Conservation (phyloP, 2,329 filamentous ascomycete genomes). For the Diaporthe velutina region DNA sequence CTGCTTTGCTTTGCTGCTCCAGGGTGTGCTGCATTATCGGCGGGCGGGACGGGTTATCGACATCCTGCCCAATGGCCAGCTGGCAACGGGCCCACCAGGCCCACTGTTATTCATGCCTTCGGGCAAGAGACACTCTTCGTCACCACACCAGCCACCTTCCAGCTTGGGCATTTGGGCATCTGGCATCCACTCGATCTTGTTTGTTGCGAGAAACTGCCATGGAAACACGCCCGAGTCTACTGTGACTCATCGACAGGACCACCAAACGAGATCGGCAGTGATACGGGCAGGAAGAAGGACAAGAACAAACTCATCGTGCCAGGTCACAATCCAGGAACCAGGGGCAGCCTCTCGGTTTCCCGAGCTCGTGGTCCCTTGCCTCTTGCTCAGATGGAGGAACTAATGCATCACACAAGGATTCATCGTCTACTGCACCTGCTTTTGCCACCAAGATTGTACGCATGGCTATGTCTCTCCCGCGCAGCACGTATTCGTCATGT, state of each 20-base stretch:
- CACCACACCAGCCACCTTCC: slow-evolving; percentile 19
- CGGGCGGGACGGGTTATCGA: slow-evolving; percentile 17
- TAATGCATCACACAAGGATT: background rate
- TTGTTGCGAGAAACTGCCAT: background rate
- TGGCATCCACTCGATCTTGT: slow-evolving; percentile 10
- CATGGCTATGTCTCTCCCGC: too few species aligned
- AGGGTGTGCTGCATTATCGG: background rate
- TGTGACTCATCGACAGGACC: slow-evolving; percentile 10
- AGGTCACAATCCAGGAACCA: slow-evolving; percentile 3
- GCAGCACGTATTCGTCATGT: too few species aligned
- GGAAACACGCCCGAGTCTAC: background rate
- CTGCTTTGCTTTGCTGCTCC: slow-evolving; percentile 2
- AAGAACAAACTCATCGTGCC: background rate
- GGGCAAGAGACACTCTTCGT: slow-evolving; percentile 9
- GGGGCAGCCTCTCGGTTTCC: background rate
- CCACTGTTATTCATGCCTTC: slow-evolving; percentile 25
- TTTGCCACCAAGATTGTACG: too few species aligned
- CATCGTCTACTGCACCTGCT: background rate
- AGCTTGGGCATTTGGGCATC: background rate
- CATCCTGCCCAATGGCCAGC: slow-evolving; percentile 22
- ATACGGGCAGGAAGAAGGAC: background rate
- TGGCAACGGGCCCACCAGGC: background rate
- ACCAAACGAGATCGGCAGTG: background rate
- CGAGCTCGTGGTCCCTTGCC: background rate
- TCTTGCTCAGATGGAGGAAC: background rate